Base-by-base conservation (phyloP, 306 rosid species). In the Mimosa pudica region DNA sequence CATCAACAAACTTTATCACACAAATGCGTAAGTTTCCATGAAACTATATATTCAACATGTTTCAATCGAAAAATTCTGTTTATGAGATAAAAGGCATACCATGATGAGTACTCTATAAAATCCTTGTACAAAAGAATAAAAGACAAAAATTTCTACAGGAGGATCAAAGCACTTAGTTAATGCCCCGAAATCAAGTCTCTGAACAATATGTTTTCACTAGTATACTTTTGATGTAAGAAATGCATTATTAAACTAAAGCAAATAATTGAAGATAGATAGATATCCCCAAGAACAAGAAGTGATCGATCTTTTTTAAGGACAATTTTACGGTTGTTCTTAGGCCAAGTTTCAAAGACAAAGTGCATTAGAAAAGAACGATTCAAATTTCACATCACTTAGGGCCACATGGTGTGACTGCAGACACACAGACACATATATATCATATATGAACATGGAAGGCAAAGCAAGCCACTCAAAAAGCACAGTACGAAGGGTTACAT, bases 221-320 rank as follows among this genome's bases (percentile, higher is more conserved):
- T 55, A 55, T 38, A 4, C n/a, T 55, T 55, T 8, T 69, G 36
- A 48, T 17, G 33, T 52, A 58, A 69, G 58, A 68, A 68, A 45
- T 67, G 54, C 66, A 70, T 8, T 36, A 75, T 38, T 3, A 17
- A 54, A 14, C 12, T 12, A 52, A 52, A 52, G 20, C 6, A 14
- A 16, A 48, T 48, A 74, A 67, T 24, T 24, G 54, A 57, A 57
- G 63, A 57, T 10, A 18, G 63, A 20, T 61, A 33, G 3, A 38
- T 38, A 66, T 17, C n/a, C 8, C 5, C 8, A 38, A 38, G 42
- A 38, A 38, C 65, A 72, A 20, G 14, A 20, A 61, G 70, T 71
- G 20, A 14, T 24, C 32, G 20, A 14, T 24, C 32, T 79, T 79
- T 79, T 79, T 46, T 33, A 57, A n/a, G 75, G 58, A 32, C 49